Evolutionary conservation across 345 rosid genomes (phyloP).

Genomic region (Rhodamnia rubescens): DNA sequence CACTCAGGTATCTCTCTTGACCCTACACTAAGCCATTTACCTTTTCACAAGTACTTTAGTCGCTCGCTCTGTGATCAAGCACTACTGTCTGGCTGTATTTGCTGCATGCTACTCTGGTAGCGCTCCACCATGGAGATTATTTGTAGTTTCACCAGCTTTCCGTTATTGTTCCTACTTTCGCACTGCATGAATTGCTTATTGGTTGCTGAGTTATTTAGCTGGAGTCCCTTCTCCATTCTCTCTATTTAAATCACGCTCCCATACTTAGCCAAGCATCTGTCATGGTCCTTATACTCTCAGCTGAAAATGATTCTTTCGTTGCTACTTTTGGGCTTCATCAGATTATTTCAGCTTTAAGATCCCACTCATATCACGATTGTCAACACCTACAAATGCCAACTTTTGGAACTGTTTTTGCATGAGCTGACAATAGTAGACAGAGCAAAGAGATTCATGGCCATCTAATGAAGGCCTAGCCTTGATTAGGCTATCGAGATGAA

Average conservation of each 20-base stretch:
- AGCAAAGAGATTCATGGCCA: not conserved
- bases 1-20: not conserved
- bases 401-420: not conserved
- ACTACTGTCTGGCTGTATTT: not conserved
- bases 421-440: not conserved
- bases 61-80: not conserved
- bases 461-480: not conserved
- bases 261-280: not conserved
- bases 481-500: not conserved
- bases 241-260: not conserved
- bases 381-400: not conserved
- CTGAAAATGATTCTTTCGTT: not conserved
- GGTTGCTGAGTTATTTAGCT: not conserved
- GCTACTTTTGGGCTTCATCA: not conserved
- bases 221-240: not conserved
- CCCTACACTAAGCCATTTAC: not conserved
- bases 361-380: not conserved
- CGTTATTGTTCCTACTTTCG: not conserved
- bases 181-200: not conserved
- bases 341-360: not conserved
- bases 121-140: not conserved
- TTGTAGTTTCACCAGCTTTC: not conserved
- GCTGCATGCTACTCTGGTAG: not conserved
- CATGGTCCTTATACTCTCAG: not conserved
- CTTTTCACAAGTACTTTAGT: not conserved